Percentiles rank a stretch among this genome's conserved stretches.
These are phyloP conservation scores for Berberis vulgaris DNA, from an alignment of 164 flowering plant genomes.

Conservation along the genomic window DNA sequence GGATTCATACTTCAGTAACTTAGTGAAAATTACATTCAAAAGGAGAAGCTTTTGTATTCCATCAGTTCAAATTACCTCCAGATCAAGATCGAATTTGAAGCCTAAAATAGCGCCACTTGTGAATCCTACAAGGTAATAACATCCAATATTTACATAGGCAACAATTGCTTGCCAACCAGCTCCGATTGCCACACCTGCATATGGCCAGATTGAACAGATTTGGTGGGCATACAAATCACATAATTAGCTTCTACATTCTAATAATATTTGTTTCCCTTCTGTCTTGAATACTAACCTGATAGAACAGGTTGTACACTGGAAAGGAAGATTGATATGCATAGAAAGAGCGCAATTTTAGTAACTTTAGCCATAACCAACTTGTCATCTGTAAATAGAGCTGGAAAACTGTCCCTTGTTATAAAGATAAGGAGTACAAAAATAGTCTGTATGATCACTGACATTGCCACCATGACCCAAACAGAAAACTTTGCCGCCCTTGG, in stretches of 20 bases:
- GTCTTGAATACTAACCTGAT: not conserved
- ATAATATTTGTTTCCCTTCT: not conserved
- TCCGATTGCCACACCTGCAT: constrained; percentile 1
- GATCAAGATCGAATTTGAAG: not conserved
- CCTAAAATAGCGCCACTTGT: not conserved
- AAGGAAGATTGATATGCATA: not conserved
- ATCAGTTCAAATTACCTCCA: not conserved
- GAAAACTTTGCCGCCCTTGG: not conserved
- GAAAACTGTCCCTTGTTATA: not conserved
- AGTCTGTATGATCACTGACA: not conserved
- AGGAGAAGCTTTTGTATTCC: not conserved
- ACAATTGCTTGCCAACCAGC: constrained; percentile 2
- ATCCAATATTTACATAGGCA: not conserved
- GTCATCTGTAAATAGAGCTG: not conserved
- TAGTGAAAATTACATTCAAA: too few relatives aligned
- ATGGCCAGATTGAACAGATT: not conserved
- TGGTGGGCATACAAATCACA: not conserved
- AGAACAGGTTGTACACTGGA: not conserved
- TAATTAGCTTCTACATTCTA: too few relatives aligned
- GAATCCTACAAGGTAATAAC: not conserved
- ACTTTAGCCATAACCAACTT: constrained; percentile 2
- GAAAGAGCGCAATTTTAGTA: not conserved
- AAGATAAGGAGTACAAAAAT: not conserved
- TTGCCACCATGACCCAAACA: not conserved
- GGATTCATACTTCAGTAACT: not conserved